Base-by-base conservation (phyloP, 2,329 filamentous ascomycete species). In the Fusarium sp. region DNA sequence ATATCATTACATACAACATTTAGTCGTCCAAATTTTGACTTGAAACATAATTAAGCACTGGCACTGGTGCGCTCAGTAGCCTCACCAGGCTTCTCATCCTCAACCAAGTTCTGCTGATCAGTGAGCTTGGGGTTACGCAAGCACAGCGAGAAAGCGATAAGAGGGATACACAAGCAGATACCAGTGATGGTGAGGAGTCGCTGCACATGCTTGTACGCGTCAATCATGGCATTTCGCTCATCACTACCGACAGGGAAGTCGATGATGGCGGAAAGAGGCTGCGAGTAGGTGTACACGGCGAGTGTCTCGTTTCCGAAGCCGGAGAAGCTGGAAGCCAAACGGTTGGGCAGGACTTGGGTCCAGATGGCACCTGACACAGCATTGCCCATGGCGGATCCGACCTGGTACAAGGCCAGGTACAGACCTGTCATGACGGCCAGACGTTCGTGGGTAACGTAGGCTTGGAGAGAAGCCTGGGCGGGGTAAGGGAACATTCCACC, bases 341-440 rank as follows among this genome's bases (percentile, higher is more conserved):
- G 74, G 1, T 62, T 58, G 3, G 85, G 86, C 44, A 90, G 79
- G 4, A 84, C 78, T 72, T 90, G 86, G 1, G 85, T 86, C 88
- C 88, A 90, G 64, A 91, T 84, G 20, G 86, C 85, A 15, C 88
- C 88, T 0, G 88, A 88, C 28, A 90, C 83, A 16, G 86, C 82
- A 73, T 86, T 85, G 23, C 88, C 88, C 2, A 90, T 75, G 1
- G 88, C 88, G 7, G 83, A 87, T 31, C 88, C 88, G 38, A 90
- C 82, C 74, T 87, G 88, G 78, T 90, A 90, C n/a, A 80, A 83
- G 16, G 88, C 85, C 4, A 91, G 83, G 74, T 86, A 91, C 18
- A 91, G 76, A 40, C 85, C 88, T 0, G 88, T 91, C 66, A 91
- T 84, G 65, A 90, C 85, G 42, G 89, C 89, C 33, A 91, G 80